Evolutionary conservation across 768 basidiomycete genomes (phyloP).

Genomic region (Serendipita indica): DNA sequence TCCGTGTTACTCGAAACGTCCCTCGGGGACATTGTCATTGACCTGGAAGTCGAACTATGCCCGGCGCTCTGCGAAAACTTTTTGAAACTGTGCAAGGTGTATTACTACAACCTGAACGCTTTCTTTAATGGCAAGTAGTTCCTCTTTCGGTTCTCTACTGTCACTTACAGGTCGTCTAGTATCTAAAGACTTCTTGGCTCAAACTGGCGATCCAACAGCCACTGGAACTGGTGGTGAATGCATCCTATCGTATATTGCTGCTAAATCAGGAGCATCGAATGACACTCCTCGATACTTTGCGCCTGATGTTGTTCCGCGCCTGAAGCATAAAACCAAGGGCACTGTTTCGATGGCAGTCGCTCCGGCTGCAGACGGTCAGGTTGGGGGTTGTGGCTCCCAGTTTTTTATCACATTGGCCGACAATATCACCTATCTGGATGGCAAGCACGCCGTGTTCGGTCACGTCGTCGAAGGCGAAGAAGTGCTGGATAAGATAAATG

Average conservation of each 20-base stretch:
- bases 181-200: constrained; percentile 93
- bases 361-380: constrained; percentile 45
- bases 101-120: constrained; percentile 91
- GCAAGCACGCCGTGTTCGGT: constrained; percentile 88
- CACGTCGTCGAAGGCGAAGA: constrained; percentile 90
- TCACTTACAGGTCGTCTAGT: constrained; percentile 33
- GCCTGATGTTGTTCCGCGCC: constrained; percentile 63
- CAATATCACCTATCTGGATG: constrained; percentile 88
- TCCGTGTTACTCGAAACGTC: constrained; percentile 96
- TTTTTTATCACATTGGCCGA: constrained; percentile 92
- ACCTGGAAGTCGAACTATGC: constrained; percentile 80
- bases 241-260: constrained; percentile 61
- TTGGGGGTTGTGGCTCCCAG: constrained; percentile 82
- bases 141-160: neutral
- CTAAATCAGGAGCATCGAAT: constrained; percentile 25
- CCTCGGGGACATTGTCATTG: constrained; percentile 90
- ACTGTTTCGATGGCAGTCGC: constrained; percentile 98
- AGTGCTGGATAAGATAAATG: constrained; percentile 83
- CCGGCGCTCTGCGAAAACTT: constrained; percentile 92
- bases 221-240: constrained; percentile 90
- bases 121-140: constrained; percentile 84
- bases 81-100: constrained; percentile 91
- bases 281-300: constrained; percentile 60
- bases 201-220: constrained; percentile 91
- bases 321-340: constrained; percentile 74